A percentile compares a stretch with the other conserved stretches of the same genome.
phyloP scores from a whole-genome alignment of 2,329 filamentous ascomycete species.

The Exophiala lecanii-corni region DNA sequence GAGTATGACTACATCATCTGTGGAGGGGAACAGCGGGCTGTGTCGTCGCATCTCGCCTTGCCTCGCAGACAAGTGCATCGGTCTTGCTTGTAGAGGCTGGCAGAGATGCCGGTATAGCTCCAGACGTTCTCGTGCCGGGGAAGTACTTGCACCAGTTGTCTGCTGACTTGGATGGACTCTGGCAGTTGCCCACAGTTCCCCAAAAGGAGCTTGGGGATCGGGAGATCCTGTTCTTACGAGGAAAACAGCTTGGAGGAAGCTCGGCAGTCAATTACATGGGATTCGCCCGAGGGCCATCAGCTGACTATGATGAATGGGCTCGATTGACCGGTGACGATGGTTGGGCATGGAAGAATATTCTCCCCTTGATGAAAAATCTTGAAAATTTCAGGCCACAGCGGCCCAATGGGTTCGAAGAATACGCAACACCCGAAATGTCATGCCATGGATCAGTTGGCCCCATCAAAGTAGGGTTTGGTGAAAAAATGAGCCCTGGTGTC shows the following conservation, averaged over 20 bases:
- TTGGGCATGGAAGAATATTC: neutral
- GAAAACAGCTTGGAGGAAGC: slow-evolving; percentile 1
- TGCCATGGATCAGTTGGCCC: slow-evolving; percentile 49
- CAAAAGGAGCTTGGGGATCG: slow-evolving; percentile 1
- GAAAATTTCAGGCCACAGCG: neutral
- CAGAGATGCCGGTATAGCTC: neutral
- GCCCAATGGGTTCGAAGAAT: slow-evolving; percentile 30
- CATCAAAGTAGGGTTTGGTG: slow-evolving; percentile 46
- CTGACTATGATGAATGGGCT: slow-evolving; percentile 1
- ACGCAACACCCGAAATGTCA: slow-evolving; percentile 40
- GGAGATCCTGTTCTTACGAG: slow-evolving; percentile 4
- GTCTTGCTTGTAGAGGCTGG: slow-evolving; percentile 10
- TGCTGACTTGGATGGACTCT: slow-evolving; percentile 4
- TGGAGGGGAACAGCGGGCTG: slow-evolving; percentile 14
- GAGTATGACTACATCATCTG: slow-evolving; percentile 13
- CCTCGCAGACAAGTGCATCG: neutral
- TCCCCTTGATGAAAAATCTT: neutral
- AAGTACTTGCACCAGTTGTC: slow-evolving; percentile 7
- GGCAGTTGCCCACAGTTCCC: slow-evolving; percentile 8
- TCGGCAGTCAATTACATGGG: neutral
- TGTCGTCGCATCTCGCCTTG: slow-evolving; percentile 6
- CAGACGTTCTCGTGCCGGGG: slow-evolving; percentile 5
- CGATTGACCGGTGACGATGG: neutral
- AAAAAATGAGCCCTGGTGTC: slow-evolving; percentile 40
- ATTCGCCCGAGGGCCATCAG: neutral